A percentile compares a stretch with the other conserved stretches of the same genome.
Evolutionary conservation across 495 filamentous ascomycete species (phyloP).

Genomic region (Neurospora sp.): DNA sequence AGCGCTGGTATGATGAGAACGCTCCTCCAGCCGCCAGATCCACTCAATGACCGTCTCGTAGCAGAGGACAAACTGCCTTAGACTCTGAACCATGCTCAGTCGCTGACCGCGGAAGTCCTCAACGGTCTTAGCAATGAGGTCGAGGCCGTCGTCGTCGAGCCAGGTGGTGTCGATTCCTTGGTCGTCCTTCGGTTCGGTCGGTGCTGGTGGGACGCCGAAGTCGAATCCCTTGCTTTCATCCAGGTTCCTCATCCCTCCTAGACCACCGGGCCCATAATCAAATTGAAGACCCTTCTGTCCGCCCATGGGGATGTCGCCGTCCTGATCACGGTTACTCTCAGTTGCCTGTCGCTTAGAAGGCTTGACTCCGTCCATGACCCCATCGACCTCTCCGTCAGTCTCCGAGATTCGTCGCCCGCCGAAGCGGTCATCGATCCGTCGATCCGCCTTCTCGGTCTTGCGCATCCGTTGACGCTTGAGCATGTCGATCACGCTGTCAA

Average conservation of each 20-base stretch:
- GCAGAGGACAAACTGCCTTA: conserved; percentile 90
- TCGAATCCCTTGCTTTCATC: not conserved
- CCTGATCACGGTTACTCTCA: conserved; percentile 14
- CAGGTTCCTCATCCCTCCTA: not conserved
- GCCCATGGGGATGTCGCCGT: conserved; percentile 36
- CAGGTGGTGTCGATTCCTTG: conserved; percentile 27
- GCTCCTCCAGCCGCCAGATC: conserved; percentile 42
- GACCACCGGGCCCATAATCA: not conserved
- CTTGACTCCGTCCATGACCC: not conserved
- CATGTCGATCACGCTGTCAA: conserved; percentile 91
- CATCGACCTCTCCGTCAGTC: conserved; percentile 1
- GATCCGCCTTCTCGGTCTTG: conserved; percentile 19
- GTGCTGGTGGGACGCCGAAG: not conserved
- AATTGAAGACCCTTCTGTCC: not conserved
- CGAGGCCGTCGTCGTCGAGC: conserved; percentile 47
- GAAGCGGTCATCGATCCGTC: conserved; percentile 22
- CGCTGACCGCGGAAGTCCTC: conserved; percentile 82
- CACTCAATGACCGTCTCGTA: conserved; percentile 94
- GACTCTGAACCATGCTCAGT: conserved; percentile 92
- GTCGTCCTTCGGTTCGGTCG: not conserved
- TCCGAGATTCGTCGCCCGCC: conserved; percentile 16
- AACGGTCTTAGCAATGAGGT: conserved; percentile 77
- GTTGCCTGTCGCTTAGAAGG: conserved; percentile 1
- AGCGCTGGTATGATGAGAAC: not conserved
- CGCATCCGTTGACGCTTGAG: conserved; percentile 63